Evolutionary conservation across 495 filamentous ascomycete species (phyloP).

Genomic region (Acidiella bohemica): DNA sequence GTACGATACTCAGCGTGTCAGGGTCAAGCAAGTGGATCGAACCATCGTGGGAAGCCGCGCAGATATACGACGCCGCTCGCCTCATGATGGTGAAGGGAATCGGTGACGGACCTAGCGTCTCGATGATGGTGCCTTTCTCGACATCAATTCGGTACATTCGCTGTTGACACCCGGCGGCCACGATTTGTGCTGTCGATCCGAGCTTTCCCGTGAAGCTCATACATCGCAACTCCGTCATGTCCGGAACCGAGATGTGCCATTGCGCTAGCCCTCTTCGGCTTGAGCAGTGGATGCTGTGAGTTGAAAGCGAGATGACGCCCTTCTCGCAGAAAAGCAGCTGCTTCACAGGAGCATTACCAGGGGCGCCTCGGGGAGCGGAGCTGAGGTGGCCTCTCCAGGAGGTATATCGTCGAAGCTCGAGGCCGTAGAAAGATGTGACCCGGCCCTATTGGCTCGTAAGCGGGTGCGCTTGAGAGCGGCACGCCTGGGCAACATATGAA

Average conservation of each 20-base stretch:
- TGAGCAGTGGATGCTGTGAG: constrained; percentile 72
- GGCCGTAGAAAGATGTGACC: constrained; percentile 70
- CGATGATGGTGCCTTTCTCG: constrained; percentile 64
- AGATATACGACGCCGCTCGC: constrained; percentile 65
- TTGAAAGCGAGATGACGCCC: constrained; percentile 67
- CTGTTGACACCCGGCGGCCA: constrained; percentile 75
- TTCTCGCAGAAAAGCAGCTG: constrained; percentile 78
- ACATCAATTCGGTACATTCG: constrained; percentile 85
- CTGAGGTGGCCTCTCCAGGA: constrained; percentile 53
- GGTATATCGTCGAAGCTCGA: constrained; percentile 65
- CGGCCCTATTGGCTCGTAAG: no score
- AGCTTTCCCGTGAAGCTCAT: constrained; percentile 88
- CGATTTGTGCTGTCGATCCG: constrained; percentile 50
- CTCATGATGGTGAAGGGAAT: constrained; percentile 83
- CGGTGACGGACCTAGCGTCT: constrained; percentile 44
- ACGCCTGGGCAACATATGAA: no score
- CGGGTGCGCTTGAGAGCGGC: no score
- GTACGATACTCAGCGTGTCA: constrained; percentile 57
- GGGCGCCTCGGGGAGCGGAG: constrained; percentile 24
- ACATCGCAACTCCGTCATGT: constrained; percentile 53
- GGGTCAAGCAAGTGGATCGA: constrained; percentile 76
- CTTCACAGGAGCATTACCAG: constrained; percentile 54
- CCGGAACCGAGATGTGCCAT: constrained; percentile 55
- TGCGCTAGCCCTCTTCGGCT: constrained; percentile 61
- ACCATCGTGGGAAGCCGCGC: constrained; percentile 75